Evolutionary conservation across 257 asterid species (phyloP), one percentile per base, ranked within the genome.

Genomic region (Plantago elongata): DNA sequence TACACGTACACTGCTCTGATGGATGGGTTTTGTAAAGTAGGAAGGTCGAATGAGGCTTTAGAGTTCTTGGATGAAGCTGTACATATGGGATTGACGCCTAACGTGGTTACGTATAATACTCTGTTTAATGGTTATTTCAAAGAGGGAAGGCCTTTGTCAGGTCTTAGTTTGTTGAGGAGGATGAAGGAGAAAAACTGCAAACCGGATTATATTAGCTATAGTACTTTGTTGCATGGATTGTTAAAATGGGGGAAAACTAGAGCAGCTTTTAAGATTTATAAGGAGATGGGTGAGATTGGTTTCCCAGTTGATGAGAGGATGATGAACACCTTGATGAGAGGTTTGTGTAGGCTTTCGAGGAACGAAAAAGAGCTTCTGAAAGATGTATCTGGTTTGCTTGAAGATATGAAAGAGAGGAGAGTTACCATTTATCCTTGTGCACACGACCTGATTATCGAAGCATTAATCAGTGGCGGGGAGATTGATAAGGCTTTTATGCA

Each of bases 21-120:
- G 92, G 85, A 90, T 71, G 95, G 95, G 1, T 74, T 87, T 4
- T 90, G 95, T 55, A 87, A 87, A 69, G 97, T 87, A 44, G 97
- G 97, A 45, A 78, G 90, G 64, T 76, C 90, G 0, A 56, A 72
- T 1, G 97, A 90, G 73, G 97, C 97, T 2, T 43, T 65, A 2
- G 95, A 77, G 61, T 69, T 90, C 77, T 83, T 87, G 11, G 63
- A 65, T 2, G 85, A 87, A 78, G 90, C 90, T 60, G 16, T 75
- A 5, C 74, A 67, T 50, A 78, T 74, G 71, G 83, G 64, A 52
- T 13, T 87, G 66, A 59, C 59, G 1, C 95, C 95, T 3, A 81
- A 62, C 55, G 95, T 69, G 10, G 92, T 80, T 27, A 79, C 83
- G 14, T 90, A 74, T 66, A 90, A 90, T 73, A 81, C 96, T 67